Base-by-base conservation (phyloP, 371 early-diverging fungal species). In the Apophysomyces trapeziformis region DNA sequence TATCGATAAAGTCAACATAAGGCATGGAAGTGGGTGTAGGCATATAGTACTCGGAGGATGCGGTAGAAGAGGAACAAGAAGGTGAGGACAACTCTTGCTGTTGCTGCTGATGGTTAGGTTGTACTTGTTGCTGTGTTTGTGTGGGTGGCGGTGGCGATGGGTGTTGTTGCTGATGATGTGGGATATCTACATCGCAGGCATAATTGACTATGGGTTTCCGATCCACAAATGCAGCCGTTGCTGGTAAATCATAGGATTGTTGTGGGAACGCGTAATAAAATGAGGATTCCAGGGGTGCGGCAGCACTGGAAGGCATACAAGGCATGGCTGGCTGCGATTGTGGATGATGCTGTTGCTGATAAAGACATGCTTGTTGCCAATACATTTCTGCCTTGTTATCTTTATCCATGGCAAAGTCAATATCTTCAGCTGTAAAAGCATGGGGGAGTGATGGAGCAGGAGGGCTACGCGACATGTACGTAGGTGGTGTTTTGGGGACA, bases 401-500 rank as follows among this genome's bases (percentile, higher is more conserved):
- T 21, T 50, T 50, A 9, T 50, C 54, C 16, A 58, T 36, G 6
- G 58, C 9, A 36, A 58, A 45, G 45, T 64, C 47, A 47, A 35
- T 57, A 18, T 58, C 41, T 14, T 46, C 45, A 57, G 58, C n/a
- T 7, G 60, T n/a, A 56, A 69, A 35, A 64, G 44, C 41, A 63
- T 63, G 57, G 46, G 58, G 46, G 5, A 59, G 38, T 4, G 61
- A 13, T 44, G 64, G 37, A 11, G 38, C 61, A 37, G 57, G n/a
- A 57, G 44, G 50, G 63, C 47, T 56, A 41, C 43, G 54, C 36
- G 60, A 46, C 32, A 68, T 57, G 64, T 75, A 75, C 14, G 65
- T 70, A 9, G 76, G 72, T 58, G 80, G 73, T 7, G 73, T 68
- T 26, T 64, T 71, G 18, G 76, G 78, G n/a, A 72, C 64, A 44